Evolutionary conservation across 2,329 filamentous ascomycete genomes (phyloP), one percentile per base, ranked within the genome.

Genomic region (Alternaria ventricosa): DNA sequence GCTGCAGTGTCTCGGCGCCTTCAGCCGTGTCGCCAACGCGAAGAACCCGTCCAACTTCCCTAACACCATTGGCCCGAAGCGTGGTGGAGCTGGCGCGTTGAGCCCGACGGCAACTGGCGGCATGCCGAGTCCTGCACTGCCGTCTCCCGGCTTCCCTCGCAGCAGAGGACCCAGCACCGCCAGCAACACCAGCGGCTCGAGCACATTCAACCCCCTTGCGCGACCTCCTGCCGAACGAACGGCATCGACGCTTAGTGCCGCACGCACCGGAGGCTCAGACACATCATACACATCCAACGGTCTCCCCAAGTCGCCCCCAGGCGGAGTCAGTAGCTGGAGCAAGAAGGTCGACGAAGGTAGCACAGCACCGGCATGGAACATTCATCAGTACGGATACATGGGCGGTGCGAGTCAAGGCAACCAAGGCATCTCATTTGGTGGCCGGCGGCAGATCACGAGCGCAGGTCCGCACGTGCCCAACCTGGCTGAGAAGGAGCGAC

Each of bases 301-400:
- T 54, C 75, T 79, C 28, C 76, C 81, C 43, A 83, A 78, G 60
- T 83, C 84, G 43, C 80, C 83, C 5, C 75, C 80, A 28, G 83
- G 85, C 13, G 81, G 84, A n/a, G 88, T 95, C 65, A 97, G 92
- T 77, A 96, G 89, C 80, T 98, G 96, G 96, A 97, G 92, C 80
- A 96, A 89, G 78, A 92, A 87, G 79, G 87, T 88, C 59, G 93
- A 97, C 71, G 92, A 97, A 79, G 88, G 88, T 15, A 87, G 86
- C 47, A 97, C 94, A 2, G 86, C 90, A 25, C 96, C 96, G 0
- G 96, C 96, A 2, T 99, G 96, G 96, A 99, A 98, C 78, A 98
- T 98, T 71, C 92, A 94, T 61, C 96, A 99, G 78, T 99, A 99
- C 77, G 80, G 96, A 8, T 99, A 97, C 81, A 96, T 98, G 91